Conservation (phyloP, 805 yeast species). For the Candida vartiovaarae region DNA sequence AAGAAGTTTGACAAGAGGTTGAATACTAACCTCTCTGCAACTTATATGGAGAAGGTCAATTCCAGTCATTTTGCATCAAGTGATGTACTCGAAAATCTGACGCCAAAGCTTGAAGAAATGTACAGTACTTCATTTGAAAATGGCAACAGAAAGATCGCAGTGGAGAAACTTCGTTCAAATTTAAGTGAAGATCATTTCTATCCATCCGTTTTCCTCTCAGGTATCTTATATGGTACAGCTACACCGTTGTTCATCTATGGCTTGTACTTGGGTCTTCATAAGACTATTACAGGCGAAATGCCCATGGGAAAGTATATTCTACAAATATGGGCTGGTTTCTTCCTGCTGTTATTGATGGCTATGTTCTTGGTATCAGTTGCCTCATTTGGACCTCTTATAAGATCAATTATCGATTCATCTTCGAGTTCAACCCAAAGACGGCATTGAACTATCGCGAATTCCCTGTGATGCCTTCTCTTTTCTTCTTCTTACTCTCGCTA, state of each 20-base stretch:
- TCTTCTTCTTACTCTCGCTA: slow-evolving; percentile 49
- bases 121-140: slow-evolving; percentile 61
- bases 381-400: slow-evolving; percentile 65
- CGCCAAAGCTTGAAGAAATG: slow-evolving; percentile 57
- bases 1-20: slow-evolving; percentile 86
- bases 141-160: slow-evolving; percentile 59
- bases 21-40: slow-evolving; percentile 32
- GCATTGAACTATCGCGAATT: slow-evolving; percentile 62
- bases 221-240: slow-evolving; percentile 63
- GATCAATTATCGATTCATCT: slow-evolving; percentile 86
- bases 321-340: slow-evolving; percentile 93
- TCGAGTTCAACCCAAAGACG: slow-evolving; percentile 72
- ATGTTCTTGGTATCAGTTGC: slow-evolving; percentile 59
- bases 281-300: slow-evolving; percentile 32
- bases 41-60: slow-evolving; percentile 54
- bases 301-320: slow-evolving; percentile 56
- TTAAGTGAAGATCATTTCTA: slow-evolving; percentile 31
- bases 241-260: slow-evolving; percentile 63
- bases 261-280: slow-evolving; percentile 42
- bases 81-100: slow-evolving; percentile 58
- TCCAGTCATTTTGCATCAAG: slow-evolving; percentile 52
- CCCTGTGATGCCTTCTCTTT: slow-evolving; percentile 54
- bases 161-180: slow-evolving; percentile 57
- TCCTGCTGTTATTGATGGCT: slow-evolving; percentile 53
- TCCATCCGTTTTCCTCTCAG: slow-evolving; percentile 48